Percentiles rank a stretch among this genome's conserved stretches.
These are phyloP conservation scores for Puccinia hordei DNA, from an alignment of 1,284 basidiomycete genomes.

Conservation along the genomic window DNA sequence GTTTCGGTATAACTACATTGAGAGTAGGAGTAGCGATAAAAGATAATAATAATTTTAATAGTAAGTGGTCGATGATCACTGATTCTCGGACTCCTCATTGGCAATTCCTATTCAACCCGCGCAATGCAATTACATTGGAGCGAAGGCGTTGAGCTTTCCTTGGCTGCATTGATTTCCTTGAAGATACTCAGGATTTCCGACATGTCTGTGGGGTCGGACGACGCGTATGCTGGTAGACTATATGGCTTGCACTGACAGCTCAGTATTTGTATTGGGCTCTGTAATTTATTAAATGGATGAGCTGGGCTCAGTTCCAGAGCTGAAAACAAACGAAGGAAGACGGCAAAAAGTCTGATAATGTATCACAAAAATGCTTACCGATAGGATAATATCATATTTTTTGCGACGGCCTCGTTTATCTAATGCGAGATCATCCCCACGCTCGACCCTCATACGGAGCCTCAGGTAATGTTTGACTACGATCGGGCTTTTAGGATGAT, in stretches of 20 bases:
- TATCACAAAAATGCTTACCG: conserved; percentile 6
- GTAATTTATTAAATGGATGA: neutral
- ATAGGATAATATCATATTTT: conserved; percentile 21
- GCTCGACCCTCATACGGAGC: conserved; percentile 25
- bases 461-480: conserved; percentile 24
- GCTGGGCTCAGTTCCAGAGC: neutral
- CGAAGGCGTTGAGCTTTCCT: conserved; percentile 6
- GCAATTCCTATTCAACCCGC: neutral
- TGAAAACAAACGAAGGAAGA: too few species aligned
- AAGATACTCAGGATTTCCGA: conserved; percentile 13
- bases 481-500: conserved; percentile 25
- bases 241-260: conserved; percentile 24
- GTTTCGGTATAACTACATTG: too few species aligned
- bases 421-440: conserved; percentile 13
- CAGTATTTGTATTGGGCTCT: conserved; percentile 28
- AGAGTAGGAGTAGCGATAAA: too few species aligned
- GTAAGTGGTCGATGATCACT: too few species aligned
- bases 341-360: neutral
- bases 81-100: too few species aligned
- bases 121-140: conserved; percentile 21
- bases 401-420: conserved; percentile 23
- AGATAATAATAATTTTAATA: too few species aligned
- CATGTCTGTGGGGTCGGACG: conserved; percentile 27
- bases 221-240: conserved; percentile 19
- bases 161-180: conserved; percentile 13